Evolutionary conservation across 163 green algal species (phyloP).

Genomic region (Coccomyxa subellipsoidea): DNA sequence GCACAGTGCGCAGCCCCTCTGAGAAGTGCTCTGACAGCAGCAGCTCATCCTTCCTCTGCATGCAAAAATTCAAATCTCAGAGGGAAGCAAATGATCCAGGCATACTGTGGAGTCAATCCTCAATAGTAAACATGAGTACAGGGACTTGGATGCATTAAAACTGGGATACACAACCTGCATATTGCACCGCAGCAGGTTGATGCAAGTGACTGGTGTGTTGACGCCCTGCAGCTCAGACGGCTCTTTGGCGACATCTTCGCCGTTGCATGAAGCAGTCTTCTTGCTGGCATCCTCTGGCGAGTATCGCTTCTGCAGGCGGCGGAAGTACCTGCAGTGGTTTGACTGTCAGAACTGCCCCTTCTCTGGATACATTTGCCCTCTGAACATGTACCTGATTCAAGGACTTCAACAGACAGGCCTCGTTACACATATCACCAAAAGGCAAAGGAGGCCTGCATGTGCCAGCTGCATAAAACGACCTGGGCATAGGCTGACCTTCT

Average conservation of each 20-base stretch:
- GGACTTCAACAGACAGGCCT: too few relatives aligned
- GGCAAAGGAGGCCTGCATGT: neutral
- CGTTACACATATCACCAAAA: too few relatives aligned
- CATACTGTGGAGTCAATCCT: too few relatives aligned
- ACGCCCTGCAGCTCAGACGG: conserved; percentile 13
- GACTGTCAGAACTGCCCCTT: neutral
- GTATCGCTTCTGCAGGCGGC: conserved; percentile 76
- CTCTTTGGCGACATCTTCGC: conserved; percentile 9
- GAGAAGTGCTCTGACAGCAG: conserved; percentile 73
- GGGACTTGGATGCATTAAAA: too few relatives aligned
- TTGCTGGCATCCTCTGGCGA: conserved; percentile 28
- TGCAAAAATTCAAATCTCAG: too few relatives aligned
- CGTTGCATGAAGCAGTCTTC: neutral
- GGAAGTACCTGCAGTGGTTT: conserved; percentile 69
- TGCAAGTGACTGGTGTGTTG: conserved; percentile 75
- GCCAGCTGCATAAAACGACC: neutral
- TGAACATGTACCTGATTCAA: too few relatives aligned
- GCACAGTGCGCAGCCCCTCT: conserved; percentile 52
- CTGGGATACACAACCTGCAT: conserved; percentile 51
- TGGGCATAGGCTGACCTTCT: conserved; percentile 32
- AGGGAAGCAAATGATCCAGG: too few relatives aligned
- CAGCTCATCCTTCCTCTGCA: conserved; percentile 52
- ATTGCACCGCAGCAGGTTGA: conserved; percentile 89
- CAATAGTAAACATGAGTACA: too few relatives aligned
- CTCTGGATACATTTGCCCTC: too few relatives aligned